Evolutionary conservation across 2,329 filamentous ascomycete species (phyloP), one percentile per base, ranked within the genome.

Genomic region (Penicillium verrucosum): DNA sequence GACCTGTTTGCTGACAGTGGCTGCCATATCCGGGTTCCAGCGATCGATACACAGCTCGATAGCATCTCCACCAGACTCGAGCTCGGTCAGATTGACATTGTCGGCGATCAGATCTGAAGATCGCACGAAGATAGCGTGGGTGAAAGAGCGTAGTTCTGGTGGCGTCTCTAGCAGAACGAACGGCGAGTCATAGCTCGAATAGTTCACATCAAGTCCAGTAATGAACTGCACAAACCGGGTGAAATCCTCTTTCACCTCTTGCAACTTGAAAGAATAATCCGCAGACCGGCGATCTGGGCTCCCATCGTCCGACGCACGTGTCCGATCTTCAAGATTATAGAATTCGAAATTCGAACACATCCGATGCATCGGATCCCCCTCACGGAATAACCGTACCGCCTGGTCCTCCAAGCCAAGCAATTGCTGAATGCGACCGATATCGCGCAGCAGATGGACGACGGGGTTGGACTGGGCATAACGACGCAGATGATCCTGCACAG

Each of bases 41-140:
- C 76, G 76, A 69, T 87, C 84, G 48, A 87, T 78, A 56, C 83
- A 81, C 3, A 86, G 72, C 65, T 86, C 84, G 41, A 86, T 80
- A 23, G 81, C 82, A 72, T 87, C 84, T 8, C 78, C 83, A 9
- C 80, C 77, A 8, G 83, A 83, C 68, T 86, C 83, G 2, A 86
- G 73, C 43, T 81, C 77, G 5, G 78, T 74, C 60, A 84, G 73
- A 44, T 82, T 78, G 18, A 77, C 65, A 29, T 60, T 58, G 25
- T 65, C 67, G 1, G 67, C 66, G 7, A 67, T 62, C 21, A 76
- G 60, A 43, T 74, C 68, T 2, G 75, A 76, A 5, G 70, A 67
- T 11, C 70, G 71, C 7, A 78, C 63, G 27, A 74, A 68, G 11
- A 78, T 71, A 10, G 73, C 70, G 59, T 78, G 74, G 2, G 75